Evolutionary conservation across 176 grass and related monocot species (phyloP).

Genomic region (Musa itinerans): DNA sequence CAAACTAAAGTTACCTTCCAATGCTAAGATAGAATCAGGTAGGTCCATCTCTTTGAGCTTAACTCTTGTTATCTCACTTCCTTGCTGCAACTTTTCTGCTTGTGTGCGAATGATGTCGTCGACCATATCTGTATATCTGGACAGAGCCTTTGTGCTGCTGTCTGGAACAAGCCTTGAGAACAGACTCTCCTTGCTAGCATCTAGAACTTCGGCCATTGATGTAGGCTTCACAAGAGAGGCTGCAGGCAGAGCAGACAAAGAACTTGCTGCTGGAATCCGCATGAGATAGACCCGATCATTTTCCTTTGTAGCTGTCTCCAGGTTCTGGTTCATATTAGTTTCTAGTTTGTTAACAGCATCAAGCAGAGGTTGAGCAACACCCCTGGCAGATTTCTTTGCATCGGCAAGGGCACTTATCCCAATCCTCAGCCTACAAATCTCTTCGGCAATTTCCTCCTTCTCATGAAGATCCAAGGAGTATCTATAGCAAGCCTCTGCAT

Average conservation of each 20-base stretch:
- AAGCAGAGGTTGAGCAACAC: constrained; percentile 63
- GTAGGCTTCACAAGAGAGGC: constrained; percentile 76
- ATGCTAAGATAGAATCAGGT: constrained; percentile 85
- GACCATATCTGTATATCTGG: constrained; percentile 95
- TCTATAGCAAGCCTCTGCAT: constrained; percentile 81
- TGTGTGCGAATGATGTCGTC: constrained; percentile 82
- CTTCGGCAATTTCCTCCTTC: constrained; percentile 90
- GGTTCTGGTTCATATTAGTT: constrained; percentile 67
- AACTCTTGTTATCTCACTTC: constrained; percentile 84
- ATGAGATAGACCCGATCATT: constrained; percentile 98
- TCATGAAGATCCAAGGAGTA: constrained; percentile 86
- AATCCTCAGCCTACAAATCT: constrained; percentile 76
- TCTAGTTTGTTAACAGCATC: constrained; percentile 76
- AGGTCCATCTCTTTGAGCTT: constrained; percentile 97
- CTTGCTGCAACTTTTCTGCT: constrained; percentile 91
- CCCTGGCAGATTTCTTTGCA: constrained; percentile 77
- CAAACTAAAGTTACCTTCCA: constrained; percentile 85
- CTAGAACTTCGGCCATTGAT: constrained; percentile 69
- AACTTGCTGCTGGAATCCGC: constrained; percentile 69
- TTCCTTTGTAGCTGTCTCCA: constrained; percentile 83
- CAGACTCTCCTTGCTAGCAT: constrained; percentile 82
- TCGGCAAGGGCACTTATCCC: constrained; percentile 67
- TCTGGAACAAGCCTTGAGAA: constrained; percentile 89
- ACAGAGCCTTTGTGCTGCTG: constrained; percentile 87
- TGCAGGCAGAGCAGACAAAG: constrained; percentile 58